Base-by-base conservation (phyloP, 305 asterid genomes). In the Plantago coronopus region DNA sequence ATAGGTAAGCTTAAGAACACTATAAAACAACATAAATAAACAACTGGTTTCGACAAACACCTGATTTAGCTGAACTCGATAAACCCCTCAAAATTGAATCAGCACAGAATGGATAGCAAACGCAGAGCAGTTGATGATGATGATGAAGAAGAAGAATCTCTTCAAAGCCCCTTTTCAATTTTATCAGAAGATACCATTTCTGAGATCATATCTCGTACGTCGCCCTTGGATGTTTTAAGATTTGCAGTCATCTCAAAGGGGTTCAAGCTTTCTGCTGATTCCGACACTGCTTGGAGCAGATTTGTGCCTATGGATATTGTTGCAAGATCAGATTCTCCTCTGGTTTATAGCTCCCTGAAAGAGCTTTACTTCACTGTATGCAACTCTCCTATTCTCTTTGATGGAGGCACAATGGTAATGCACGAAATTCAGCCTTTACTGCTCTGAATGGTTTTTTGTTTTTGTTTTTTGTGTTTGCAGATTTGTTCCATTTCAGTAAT, bases 301-400 rank as follows among this genome's bases (percentile, higher is more conserved):
- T 79, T 79, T 61, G 45, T 75, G 47, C 81, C 79, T 25, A 51
- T 31, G 18, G 69, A 72, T 13, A 57, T 75, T 34, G 45, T 58
- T 23, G 57, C 71, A 3, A 60, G 50, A 54, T 67, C 69, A 9
- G 51, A 19, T 12, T 44, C 78, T 46, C 54, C 59, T 0, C 15
- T 23, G n/a, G 54, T 29, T 17, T 42, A 40, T 17, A 21, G 62
- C 13, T 37, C 66, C 49, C 72, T 61, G 11, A 79, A 58, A 44
- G 72, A 68, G 29, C 81, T 75, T 19, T 71, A 49, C 29, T 50
- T 59, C 14, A 46, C 21, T n/a, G 38, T 67, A 0, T 67, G 54
- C 13, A 8, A 71, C 16, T 48, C 46, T 8, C 72, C 65, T 23
- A 49, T 55, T 45, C 62, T 71, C 40, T 54, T 71, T 38, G 62